These are phyloP conservation scores for Dryas alaskensis DNA, from an alignment of 306 rosid genomes.

Conservation along the genomic window DNA sequence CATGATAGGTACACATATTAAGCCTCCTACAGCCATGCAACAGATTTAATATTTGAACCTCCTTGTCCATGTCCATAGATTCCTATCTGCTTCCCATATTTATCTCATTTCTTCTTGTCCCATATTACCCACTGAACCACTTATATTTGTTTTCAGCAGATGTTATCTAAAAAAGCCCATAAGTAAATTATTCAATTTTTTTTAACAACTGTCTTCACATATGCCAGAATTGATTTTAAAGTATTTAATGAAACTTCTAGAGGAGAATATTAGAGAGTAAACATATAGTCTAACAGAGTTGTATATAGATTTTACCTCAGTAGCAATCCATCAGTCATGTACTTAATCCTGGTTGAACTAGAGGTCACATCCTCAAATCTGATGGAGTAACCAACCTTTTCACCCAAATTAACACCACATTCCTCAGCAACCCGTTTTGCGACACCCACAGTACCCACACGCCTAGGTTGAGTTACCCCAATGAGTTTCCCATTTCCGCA, in stretches of 20 bases:
- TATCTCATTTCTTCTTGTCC: neutral
- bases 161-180: neutral
- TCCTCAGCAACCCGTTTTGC: conserved; percentile 92
- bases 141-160: neutral
- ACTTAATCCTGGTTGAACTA: conserved; percentile 72
- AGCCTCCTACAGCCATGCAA: neutral
- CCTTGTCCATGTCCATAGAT: neutral
- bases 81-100: neutral
- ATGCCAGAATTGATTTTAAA: neutral
- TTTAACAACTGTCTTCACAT: neutral
- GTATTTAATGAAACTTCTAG: neutral
- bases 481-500: conserved; percentile 66
- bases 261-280: neutral
- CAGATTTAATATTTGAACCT: neutral
- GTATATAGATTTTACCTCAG: conserved; percentile 55
- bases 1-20: neutral
- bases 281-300: neutral
- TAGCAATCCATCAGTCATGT: conserved; percentile 91
- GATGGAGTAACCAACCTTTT: conserved; percentile 81
- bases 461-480: conserved; percentile 92
- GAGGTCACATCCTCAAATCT: conserved; percentile 82
- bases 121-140: neutral
- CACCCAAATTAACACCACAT: conserved; percentile 72
- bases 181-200: neutral
- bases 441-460: conserved; percentile 89